phyloP scores from a whole-genome alignment of 805 yeast species.

The Yarrowia sp. region DNA sequence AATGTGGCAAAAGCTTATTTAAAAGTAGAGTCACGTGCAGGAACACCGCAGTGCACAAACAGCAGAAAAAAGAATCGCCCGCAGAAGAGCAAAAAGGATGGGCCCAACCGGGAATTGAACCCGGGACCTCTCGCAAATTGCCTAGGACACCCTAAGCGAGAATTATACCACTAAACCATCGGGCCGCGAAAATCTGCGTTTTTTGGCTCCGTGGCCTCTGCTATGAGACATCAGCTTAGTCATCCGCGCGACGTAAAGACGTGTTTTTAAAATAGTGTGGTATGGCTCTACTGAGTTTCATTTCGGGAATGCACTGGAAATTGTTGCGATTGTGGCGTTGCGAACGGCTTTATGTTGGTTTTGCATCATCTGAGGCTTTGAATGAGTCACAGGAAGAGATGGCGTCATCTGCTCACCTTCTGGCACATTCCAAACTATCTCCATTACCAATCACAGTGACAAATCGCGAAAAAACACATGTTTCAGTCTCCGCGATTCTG shows the following conservation, averaged over 20 bases:
- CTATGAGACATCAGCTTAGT: not conserved
- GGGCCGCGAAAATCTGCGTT: not conserved
- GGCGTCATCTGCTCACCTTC: no score
- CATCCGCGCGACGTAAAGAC: not conserved
- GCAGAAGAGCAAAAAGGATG: not conserved
- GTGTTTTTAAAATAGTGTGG: not conserved
- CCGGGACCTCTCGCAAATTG: conserved; percentile 26
- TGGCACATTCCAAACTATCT: no score
- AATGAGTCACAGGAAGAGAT: no score
- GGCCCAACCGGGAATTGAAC: conserved; percentile 26
- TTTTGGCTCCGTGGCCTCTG: not conserved
- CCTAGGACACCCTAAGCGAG: conserved; percentile 24
- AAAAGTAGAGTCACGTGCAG: not conserved
- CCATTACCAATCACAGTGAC: not conserved
- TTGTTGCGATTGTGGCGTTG: no score
- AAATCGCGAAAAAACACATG: not conserved
- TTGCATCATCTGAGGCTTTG: no score
- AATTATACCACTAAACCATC: conserved; percentile 25
- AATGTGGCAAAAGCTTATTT: no score
- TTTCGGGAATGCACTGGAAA: no score
- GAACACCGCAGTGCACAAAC: not conserved
- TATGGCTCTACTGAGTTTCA: no score
- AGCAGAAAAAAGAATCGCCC: no score
- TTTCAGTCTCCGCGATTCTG: not conserved
- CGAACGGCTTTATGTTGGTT: no score